Base-by-base conservation (phyloP, 768 basidiomycete genomes). In the Lactarius sp. region DNA sequence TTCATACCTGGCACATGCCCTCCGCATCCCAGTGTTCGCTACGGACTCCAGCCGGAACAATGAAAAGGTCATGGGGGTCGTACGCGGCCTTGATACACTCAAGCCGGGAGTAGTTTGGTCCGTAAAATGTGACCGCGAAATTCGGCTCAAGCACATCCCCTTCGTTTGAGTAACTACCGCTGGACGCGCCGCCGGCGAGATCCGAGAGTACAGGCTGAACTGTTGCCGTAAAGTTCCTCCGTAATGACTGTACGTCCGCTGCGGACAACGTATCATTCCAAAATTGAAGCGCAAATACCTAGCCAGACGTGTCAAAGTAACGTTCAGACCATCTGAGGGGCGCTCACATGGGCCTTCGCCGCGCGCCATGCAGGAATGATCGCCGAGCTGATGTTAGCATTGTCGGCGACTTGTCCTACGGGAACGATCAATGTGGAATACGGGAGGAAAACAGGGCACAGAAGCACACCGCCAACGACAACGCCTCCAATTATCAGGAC, bases 301-400 rank as follows among this genome's bases (percentile, higher is more conserved):
- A 57, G 22, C 16, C 12, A 13, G 44, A 22, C 18, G 6, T 3
- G 20, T 62, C 34, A 46, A 7, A 51, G 8, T n/a, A 2, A 14
- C 0, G 20, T 16, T 22, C 36, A 2, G 37, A n/a, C 6, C 13
- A 10, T 27, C 14, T 8, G 31, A 22, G 37, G 6, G 12, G 49
- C 13, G 66, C 74, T 50, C 54, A 77, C 77, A 58, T 76, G 77
- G 34, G 73, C 70, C 66, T 77, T 77, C 0, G 77, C 77, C 2
- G 69, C 71, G 58, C 77, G 66, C 77, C 77, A 77, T 27, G 70
- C 73, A 5, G 75, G 75, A 49, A 69, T 69, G 27, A 77, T 67
- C n/a, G 77, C 75, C 14, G 69, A 73, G 22, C 68, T 67, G 14
- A 77, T 69, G 27, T 73, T 36, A 7, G 72, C 73, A 60, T 76